phyloP scores from a whole-genome alignment of 2,329 filamentous ascomycete species.

The Botrytis hyacinthi region DNA sequence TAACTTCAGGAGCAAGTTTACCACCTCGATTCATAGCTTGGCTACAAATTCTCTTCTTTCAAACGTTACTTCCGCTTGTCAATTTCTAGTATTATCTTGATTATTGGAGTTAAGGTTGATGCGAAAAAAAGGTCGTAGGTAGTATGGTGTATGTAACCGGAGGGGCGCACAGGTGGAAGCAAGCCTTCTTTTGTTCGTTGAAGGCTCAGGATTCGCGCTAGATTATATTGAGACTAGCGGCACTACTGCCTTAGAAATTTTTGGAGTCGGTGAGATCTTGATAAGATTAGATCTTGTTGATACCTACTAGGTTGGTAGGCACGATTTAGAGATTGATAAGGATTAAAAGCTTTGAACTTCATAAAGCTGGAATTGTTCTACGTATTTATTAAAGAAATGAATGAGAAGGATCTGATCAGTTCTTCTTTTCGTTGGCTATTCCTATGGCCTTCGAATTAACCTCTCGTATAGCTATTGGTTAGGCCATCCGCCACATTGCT shows the following conservation, averaged over 20 bases:
- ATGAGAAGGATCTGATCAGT: not conserved
- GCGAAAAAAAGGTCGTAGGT: conserved; percentile 20
- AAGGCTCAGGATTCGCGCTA: conserved; percentile 12
- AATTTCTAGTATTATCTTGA: conserved; percentile 22
- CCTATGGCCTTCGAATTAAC: not conserved
- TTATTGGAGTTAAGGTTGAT: conserved; percentile 17
- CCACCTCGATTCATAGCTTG: conserved; percentile 93
- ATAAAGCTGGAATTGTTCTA: not conserved
- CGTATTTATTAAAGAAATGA: not conserved
- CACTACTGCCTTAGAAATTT: not conserved
- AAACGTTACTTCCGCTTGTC: conserved; percentile 21
- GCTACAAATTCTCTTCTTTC: conserved; percentile 31
- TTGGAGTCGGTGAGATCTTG: conserved; percentile 10
- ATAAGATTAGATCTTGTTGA: conserved; percentile 16
- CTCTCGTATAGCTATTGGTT: not conserved
- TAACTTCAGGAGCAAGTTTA: conserved; percentile 99
- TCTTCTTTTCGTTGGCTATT: conserved; percentile 1
- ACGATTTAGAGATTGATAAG: not conserved
- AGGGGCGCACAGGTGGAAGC: conserved; percentile 17
- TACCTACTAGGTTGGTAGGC: not conserved
- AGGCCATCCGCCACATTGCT: not conserved
- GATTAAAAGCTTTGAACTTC: not conserved
- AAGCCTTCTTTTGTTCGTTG: conserved; percentile 22
- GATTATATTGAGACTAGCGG: not conserved
- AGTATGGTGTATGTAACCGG: conserved; percentile 13